Evolutionary conservation across 2,329 filamentous ascomycete genomes (phyloP).

Genomic region (Hypoxylon sp.): DNA sequence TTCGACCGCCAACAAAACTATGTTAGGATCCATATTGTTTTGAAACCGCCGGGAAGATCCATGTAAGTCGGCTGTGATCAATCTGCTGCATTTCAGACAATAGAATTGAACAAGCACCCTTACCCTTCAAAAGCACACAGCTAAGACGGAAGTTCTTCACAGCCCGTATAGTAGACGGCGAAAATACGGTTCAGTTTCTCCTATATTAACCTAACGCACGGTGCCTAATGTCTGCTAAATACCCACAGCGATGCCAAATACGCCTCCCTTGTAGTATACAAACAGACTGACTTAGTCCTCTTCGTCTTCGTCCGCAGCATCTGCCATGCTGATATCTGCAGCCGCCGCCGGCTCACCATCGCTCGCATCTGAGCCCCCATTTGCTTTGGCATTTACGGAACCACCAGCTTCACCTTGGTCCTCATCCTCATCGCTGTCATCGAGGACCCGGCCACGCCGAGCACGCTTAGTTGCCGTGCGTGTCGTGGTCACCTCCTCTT

Average conservation of each 20-base stretch:
- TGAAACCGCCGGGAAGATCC: too few relatives aligned
- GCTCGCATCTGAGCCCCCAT: slow-evolving; percentile 37
- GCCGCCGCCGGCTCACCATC: slow-evolving; percentile 40
- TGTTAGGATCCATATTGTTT: too few relatives aligned
- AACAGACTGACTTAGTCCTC: slow-evolving; percentile 38
- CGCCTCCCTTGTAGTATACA: slow-evolving; percentile 34
- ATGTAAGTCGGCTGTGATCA: too few relatives aligned
- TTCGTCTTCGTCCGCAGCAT: slow-evolving; percentile 53
- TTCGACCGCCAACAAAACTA: too few relatives aligned
- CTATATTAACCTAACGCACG: slow-evolving; percentile 8
- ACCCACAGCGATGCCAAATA: slow-evolving; percentile 10
- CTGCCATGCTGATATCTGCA: slow-evolving; percentile 53
- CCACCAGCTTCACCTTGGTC: slow-evolving; percentile 54
- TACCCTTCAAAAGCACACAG: neutral
- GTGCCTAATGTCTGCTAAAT: slow-evolving; percentile 1
- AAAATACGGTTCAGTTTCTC: slow-evolving; percentile 5
- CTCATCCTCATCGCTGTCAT: slow-evolving; percentile 68
- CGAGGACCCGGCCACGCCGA: slow-evolving; percentile 64
- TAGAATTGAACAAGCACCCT: too few relatives aligned
- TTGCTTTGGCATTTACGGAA: slow-evolving; percentile 32
- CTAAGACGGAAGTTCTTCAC: neutral
- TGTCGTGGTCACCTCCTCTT: slow-evolving; percentile 57
- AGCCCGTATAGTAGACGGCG: neutral
- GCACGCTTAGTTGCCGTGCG: slow-evolving; percentile 60
- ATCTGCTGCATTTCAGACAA: too few relatives aligned